Percentiles rank a stretch among this genome's conserved stretches.
Conservation (phyloP, 2,329 filamentous ascomycete species). For the Penicillium psychrosexuale region DNA sequence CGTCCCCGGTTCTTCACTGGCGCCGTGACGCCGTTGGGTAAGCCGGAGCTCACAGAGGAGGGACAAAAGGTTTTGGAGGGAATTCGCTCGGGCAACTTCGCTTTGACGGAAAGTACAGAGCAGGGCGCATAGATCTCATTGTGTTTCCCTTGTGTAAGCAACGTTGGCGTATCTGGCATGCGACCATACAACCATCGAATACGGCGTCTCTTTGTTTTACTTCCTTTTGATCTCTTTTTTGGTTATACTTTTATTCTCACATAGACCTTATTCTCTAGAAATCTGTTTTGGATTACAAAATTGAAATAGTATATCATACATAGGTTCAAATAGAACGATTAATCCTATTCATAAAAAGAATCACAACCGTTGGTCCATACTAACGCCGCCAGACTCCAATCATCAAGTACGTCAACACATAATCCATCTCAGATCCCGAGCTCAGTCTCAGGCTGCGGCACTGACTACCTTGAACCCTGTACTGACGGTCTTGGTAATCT, state of each 20-base stretch:
- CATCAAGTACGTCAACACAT: conserved; percentile 17
- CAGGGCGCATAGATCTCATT: conserved; percentile 32
- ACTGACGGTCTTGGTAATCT: conserved; percentile 43
- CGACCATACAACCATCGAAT: conserved; percentile 14
- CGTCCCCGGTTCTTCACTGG: conserved; percentile 82
- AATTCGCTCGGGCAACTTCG: conserved; percentile 53
- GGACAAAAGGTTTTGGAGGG: conserved; percentile 57
- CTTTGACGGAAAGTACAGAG: conserved; percentile 43
- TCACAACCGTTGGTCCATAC: not conserved
- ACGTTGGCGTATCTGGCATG: conserved; percentile 27
- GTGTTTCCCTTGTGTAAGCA: conserved; percentile 7
- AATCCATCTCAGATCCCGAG: not conserved
- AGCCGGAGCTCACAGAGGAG: conserved; percentile 61
- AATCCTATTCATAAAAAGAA: conserved; percentile 5
- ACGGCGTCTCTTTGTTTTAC: conserved; percentile 16
- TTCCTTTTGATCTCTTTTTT: not conserved
- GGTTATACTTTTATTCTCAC: conserved; percentile 5
- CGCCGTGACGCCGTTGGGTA: conserved; percentile 57
- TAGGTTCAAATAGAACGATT: conserved; percentile 2
- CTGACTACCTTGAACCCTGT: conserved; percentile 61
- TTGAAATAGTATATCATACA: not conserved
- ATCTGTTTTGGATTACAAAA: not conserved
- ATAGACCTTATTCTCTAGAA: conserved; percentile 14
- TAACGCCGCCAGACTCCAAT: conserved; percentile 8
- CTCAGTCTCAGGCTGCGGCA: conserved; percentile 57